Evolutionary conservation across 176 grass and related monocot genomes (phyloP), one percentile per base, ranked within the genome.

Genomic region (Eragrostis curvula): DNA sequence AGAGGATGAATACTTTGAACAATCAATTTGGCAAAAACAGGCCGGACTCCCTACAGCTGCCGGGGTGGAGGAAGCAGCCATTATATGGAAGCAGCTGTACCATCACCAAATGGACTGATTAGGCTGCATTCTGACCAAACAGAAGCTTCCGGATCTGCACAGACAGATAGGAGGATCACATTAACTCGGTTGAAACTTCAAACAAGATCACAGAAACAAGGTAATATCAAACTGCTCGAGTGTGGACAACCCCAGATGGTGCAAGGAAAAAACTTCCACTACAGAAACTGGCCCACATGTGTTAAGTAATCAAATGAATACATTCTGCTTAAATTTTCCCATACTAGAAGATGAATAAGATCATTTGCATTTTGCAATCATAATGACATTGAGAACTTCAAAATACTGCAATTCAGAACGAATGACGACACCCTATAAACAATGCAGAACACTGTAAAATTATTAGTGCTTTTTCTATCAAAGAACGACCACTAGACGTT

Each of bases 91-190:
- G 75, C 61, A 86, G 79, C 79, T 78, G 24, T 83, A 86, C 84
- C 61, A 79, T 60, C 36, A 44, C 52, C 7, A 51, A 70, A 65
- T 79, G 20, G 6, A 16, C 25, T 6, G 20, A 75, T 94, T 83
- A 94, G 28, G 89, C 89, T 67, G 48, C 77, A 17, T 52, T 77
- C 41, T 86, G 86, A 40, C 79, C 75, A 83, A 89, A 87, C 79
- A 94, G 89, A 85, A 83, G 73, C 78, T 89, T 94, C 77, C 92
- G 89, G 84, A 94, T 94, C 92, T 90, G 82, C 68, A 75, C 61
- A 20, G 39, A 75, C 61, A 20, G 39, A 47, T 47, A 62, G 3
- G 53, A 61, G 12, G 48, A 43, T 45, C 4, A 16, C 3, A 67
- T 68, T 68, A 80, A 27, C 30, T 17, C 40, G 30, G 32, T 20